These are phyloP conservation scores for Luvunga scandens DNA, from an alignment of 345 rosid species.

Conservation along the genomic window DNA sequence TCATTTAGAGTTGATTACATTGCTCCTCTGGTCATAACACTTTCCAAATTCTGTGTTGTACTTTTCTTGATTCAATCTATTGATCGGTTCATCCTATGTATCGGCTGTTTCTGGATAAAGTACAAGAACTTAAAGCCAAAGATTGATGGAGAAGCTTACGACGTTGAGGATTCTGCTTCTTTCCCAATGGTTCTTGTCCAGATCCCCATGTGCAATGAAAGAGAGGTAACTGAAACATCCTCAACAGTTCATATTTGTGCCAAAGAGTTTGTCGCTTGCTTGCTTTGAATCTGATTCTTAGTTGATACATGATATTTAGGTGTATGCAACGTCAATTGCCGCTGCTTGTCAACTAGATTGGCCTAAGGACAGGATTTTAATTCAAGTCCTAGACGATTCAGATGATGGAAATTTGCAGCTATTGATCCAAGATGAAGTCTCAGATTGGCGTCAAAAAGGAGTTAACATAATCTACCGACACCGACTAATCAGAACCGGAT, in stretches of 20 bases:
- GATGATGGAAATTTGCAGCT: conserved; percentile 58
- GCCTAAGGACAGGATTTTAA: conserved; percentile 75
- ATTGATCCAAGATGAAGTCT: conserved; percentile 75
- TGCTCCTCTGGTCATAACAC: conserved; percentile 59
- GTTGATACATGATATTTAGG: conserved; percentile 34
- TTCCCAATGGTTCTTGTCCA: conserved; percentile 93
- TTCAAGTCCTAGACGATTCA: conserved; percentile 91
- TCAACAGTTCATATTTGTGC: background rate
- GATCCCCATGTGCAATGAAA: conserved; percentile 97
- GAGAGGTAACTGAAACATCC: conserved; percentile 50
- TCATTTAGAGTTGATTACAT: conserved; percentile 69
- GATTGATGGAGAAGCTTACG: conserved; percentile 44
- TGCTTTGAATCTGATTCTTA: conserved; percentile 4
- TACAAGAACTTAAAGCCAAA: conserved; percentile 59
- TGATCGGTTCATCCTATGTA: conserved; percentile 68
- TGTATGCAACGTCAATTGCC: conserved; percentile 71
- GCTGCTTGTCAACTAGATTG: conserved; percentile 87
- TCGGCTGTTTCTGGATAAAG: conserved; percentile 92
- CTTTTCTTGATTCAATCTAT: conserved; percentile 85
- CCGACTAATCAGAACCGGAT: conserved; percentile 79
- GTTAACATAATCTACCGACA: conserved; percentile 80
- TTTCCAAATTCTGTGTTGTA: conserved; percentile 68
- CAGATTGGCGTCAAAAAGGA: conserved; percentile 68
- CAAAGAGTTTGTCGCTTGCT: background rate
- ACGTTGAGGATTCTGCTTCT: conserved; percentile 53